Evolutionary conservation across 2,329 filamentous ascomycete genomes (phyloP), one percentile per base, ranked within the genome.

Genomic region (Dactylella cylindrospora): DNA sequence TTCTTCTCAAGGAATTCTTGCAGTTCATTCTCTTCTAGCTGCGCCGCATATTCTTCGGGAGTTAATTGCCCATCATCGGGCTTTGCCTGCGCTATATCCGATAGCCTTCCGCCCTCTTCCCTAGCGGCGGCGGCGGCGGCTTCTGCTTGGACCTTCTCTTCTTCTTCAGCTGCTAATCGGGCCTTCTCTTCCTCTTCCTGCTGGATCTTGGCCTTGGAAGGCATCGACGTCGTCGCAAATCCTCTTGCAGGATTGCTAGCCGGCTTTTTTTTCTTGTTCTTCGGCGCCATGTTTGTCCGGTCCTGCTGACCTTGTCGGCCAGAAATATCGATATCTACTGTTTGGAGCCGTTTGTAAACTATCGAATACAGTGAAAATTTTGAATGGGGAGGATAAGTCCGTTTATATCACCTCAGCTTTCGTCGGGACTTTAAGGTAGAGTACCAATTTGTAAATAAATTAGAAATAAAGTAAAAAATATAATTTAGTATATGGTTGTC

Each of bases 181-280:
- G 51, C 46, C 23, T 57, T 66, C 36, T 60, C 54, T 31, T 60
- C 49, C 20, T 61, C 47, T 8, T 49, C 55, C 20, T 62, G 57
- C 17, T 62, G 57, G 17, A 62, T 77, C 71, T 88, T 80, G 6
- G 83, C 79, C 68, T 90, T 95, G 19, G 89, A 94, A 35, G 90
- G 88, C 60, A 95, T 80, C 1, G 91, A 97, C 9, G 88, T 94
- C 3, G 93, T 98, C 66, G 91, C 89, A 75, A 96, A 95, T 13
- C 90, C 93, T 73, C 93, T 81, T 31, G 90, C 89, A 60, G 90
- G 88, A 73, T 96, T 97, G 25, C 85, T 82, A 20, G 82, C 81
- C 51, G 86, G 80, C 80, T 96, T 97, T 78, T 89, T 94, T 77
- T 96, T 95, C 76, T 95, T 95, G 74, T 88, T 86, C 25, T 64